These are phyloP conservation scores for Claviceps lovelessii DNA, from an alignment of 2,329 filamentous ascomycete species.

Conservation along the genomic window DNA sequence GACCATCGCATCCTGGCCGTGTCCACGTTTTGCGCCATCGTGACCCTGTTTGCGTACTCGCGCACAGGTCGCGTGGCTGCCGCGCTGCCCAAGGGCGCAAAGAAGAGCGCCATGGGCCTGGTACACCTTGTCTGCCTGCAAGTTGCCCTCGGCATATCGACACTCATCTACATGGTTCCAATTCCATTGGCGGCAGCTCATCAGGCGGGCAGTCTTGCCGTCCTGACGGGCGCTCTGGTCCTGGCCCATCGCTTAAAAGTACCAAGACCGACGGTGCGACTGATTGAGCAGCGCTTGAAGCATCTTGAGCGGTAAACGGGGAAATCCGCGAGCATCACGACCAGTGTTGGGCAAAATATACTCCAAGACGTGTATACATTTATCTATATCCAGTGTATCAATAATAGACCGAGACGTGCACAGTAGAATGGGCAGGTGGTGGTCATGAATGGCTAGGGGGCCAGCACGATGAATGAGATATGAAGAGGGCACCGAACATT, in stretches of 20 bases:
- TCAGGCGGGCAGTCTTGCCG: conserved; percentile 75
- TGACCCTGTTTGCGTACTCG: conserved; percentile 69
- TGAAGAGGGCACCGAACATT: too few species aligned
- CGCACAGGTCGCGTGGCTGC: conserved; percentile 45
- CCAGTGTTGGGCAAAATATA: too few species aligned
- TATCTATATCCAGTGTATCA: too few species aligned
- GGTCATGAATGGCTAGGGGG: too few species aligned
- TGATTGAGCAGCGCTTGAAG: conserved; percentile 40
- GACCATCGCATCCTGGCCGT: conserved; percentile 88
- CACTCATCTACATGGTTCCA: conserved; percentile 87
- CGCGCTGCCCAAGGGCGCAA: conserved; percentile 47
- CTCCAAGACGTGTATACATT: too few species aligned
- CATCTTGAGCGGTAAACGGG: conserved; percentile 8
- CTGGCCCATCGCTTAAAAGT: conserved; percentile 66
- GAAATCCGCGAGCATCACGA: neutral
- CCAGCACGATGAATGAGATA: too few species aligned
- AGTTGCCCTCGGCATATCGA: conserved; percentile 74
- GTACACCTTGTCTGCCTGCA: conserved; percentile 74
- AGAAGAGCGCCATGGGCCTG: conserved; percentile 60
- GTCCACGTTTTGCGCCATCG: conserved; percentile 70
- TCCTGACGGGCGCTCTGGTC: conserved; percentile 70
- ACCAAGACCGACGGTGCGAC: conserved; percentile 47
- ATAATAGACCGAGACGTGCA: too few species aligned
- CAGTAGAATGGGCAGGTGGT: neutral
- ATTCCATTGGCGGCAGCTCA: conserved; percentile 77